Percentiles rank a stretch among this genome's conserved stretches.
phyloP scores from a whole-genome alignment of 2,329 filamentous ascomycete genomes.

The Arthrinium phaeospermum region DNA sequence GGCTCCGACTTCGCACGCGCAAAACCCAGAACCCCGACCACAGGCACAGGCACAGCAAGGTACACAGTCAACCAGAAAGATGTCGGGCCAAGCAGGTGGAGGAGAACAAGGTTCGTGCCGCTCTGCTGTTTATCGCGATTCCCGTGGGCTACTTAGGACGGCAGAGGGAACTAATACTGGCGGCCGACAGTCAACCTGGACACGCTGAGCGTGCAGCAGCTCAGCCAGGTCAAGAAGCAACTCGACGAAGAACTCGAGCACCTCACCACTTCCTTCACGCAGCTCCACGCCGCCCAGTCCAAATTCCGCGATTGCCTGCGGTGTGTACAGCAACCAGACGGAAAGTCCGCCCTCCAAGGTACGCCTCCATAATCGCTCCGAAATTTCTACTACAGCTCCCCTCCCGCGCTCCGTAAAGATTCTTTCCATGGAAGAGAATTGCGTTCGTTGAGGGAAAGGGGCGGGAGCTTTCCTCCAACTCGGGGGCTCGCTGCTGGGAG shows the following conservation, averaged over 20 bases:
- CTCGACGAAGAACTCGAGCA: constrained; percentile 96
- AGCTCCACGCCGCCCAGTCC: constrained; percentile 85
- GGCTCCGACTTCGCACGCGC: neutral
- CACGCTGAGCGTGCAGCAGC: constrained; percentile 81
- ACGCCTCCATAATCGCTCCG: constrained; percentile 23
- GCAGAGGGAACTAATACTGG: neutral
- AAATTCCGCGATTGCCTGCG: constrained; percentile 91
- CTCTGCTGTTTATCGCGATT: neutral
- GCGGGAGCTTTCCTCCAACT: too few species aligned
- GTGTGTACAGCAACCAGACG: constrained; percentile 65
- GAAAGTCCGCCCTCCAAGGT: constrained; percentile 47
- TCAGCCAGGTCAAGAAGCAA: constrained; percentile 92
- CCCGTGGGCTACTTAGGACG: neutral
- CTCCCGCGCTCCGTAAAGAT: neutral
- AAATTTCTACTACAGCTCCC: neutral
- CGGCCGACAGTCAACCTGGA: constrained; percentile 64
- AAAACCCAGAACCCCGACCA: neutral
- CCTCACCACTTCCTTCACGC: constrained; percentile 86
- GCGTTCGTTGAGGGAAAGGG: too few species aligned
- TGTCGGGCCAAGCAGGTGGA: constrained; percentile 20
- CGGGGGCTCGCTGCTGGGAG: neutral
- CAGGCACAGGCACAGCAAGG: neutral
- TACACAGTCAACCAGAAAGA: neutral
- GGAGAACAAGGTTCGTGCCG: neutral
- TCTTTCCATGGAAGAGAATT: neutral